Percentiles rank a stretch among this genome's conserved stretches.
Conservation (phyloP, 495 filamentous ascomycete genomes). For the Podospora australis region DNA sequence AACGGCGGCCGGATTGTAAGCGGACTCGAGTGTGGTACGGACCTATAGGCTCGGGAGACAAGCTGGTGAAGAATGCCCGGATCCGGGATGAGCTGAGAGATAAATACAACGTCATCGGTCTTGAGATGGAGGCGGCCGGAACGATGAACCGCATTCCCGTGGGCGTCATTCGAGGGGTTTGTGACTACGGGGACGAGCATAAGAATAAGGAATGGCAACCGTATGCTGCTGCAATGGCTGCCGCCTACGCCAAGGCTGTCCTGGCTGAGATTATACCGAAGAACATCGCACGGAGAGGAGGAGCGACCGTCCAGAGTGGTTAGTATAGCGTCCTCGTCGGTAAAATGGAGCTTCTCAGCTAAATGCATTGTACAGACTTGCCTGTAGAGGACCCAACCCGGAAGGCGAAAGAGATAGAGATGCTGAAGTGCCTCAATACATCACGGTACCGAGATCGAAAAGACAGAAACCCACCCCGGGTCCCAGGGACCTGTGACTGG, state of each 20-base stretch:
- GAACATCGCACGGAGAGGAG: neutral
- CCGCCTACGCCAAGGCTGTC: slow-evolving; percentile 15
- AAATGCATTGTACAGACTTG: too few relatives aligned
- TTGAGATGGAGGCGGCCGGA: slow-evolving; percentile 43
- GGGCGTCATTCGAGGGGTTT: slow-evolving; percentile 35
- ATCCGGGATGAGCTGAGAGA: neutral
- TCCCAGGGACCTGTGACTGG: slow-evolving; percentile 39
- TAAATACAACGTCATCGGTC: slow-evolving; percentile 24
- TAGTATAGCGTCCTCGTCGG: neutral
- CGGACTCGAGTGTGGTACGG: too few relatives aligned
- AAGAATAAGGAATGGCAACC: slow-evolving; percentile 38
- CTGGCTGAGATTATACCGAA: neutral
- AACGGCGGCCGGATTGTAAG: too few relatives aligned
- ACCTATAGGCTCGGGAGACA: neutral
- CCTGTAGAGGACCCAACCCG: too few relatives aligned
- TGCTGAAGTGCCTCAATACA: neutral
- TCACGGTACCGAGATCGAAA: slow-evolving; percentile 34
- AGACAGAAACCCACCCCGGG: slow-evolving; percentile 29
- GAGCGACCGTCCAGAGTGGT: neutral
- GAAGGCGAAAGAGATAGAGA: neutral
- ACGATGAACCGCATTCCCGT: slow-evolving; percentile 29
- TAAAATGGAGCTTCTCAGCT: too few relatives aligned
- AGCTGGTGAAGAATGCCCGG: neutral
- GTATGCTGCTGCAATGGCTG: slow-evolving; percentile 35
- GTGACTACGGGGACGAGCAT: slow-evolving; percentile 39